A percentile compares a stretch with the other conserved stretches of the same genome.
These are phyloP conservation scores for Asclepias syriaca DNA, from an alignment of 257 asterid genomes.

Conservation along the genomic window DNA sequence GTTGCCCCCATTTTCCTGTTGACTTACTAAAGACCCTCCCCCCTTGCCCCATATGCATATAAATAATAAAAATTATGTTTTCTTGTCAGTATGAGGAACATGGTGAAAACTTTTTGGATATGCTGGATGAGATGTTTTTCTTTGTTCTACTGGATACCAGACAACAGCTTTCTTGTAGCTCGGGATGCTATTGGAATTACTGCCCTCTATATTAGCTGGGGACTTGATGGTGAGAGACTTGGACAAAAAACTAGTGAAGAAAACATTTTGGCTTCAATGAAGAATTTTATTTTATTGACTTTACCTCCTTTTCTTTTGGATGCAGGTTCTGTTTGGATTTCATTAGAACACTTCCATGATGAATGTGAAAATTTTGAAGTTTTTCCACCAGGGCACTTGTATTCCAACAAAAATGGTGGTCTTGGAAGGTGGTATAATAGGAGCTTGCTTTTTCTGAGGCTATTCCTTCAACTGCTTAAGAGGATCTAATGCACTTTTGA, in stretches of 20 bases:
- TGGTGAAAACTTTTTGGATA: slow-evolving; percentile 81
- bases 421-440: slow-evolving; percentile 81
- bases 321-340: no score
- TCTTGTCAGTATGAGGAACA: slow-evolving; percentile 72
- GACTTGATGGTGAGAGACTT: slow-evolving; percentile 42
- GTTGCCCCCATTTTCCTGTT: no score
- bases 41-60: no score
- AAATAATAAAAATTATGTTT: neutral
- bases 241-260: no score
- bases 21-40: no score
- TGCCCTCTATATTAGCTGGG: slow-evolving; percentile 92
- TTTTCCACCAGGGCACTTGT: slow-evolving; percentile 91
- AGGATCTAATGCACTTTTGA: slow-evolving; percentile 75
- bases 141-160: slow-evolving; percentile 80
- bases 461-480: slow-evolving; percentile 79
- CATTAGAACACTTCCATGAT: slow-evolving; percentile 32
- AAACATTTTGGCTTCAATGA: no score
- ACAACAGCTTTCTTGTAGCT: slow-evolving; percentile 80
- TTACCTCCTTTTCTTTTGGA: no score
- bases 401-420: slow-evolving; percentile 73
- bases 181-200: slow-evolving; percentile 98
- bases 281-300: no score
- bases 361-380: slow-evolving; percentile 94
- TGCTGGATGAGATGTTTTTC: slow-evolving; percentile 96
- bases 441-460: slow-evolving; percentile 80